Base-by-base conservation (phyloP, 768 basidiomycete species). In the Austroboletus eburneus region DNA sequence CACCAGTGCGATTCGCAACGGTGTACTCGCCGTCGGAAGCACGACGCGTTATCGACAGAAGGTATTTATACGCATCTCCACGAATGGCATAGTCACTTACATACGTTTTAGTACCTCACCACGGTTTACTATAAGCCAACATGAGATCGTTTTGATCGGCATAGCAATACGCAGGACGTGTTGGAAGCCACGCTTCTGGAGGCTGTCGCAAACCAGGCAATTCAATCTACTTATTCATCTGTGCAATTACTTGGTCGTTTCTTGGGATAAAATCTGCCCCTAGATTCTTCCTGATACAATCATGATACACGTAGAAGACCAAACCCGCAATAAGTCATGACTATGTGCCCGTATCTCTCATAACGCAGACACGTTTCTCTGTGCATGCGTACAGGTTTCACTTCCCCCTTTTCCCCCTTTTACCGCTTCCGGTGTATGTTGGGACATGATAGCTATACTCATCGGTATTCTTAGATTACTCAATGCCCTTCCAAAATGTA, bases 1-100 rank as follows among this genome's bases (percentile, higher is more conserved):
- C 51, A 96, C 94, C 51, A 95, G 91, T 58, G 93, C 94, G 42
- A 98, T 98, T 51, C 77, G 83, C 66, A 93, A 93, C 64, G 93
- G 91, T 7, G 91, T 95, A 38, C 67, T 97, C 40, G 93, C 92
- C 32, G 92, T 97, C 5, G 93, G 85, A 22, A 91, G 82, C 49
- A 98, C 94, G 47, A 92, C 85, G 42, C 73, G 94, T 62, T 97
- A 96, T 72, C 74, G 83, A 68, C 81, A 87, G 72, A 98, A 95
- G 85, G 91, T 91, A 59, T 45, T 52, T 38, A 35, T 46, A 38
- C 20, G 8, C 9, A 25, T 51, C 42, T 42, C 32, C 43, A 43
- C 13, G 18, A 53, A 39, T 23, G 32, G 42, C 17, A 17, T 18
- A 44, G 24, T 52, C 22, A 36, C 53, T 63, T 17, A 67, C 50